Base-by-base conservation (phyloP, 129 eudicot genomes). In the Dittrichia graveolens region DNA sequence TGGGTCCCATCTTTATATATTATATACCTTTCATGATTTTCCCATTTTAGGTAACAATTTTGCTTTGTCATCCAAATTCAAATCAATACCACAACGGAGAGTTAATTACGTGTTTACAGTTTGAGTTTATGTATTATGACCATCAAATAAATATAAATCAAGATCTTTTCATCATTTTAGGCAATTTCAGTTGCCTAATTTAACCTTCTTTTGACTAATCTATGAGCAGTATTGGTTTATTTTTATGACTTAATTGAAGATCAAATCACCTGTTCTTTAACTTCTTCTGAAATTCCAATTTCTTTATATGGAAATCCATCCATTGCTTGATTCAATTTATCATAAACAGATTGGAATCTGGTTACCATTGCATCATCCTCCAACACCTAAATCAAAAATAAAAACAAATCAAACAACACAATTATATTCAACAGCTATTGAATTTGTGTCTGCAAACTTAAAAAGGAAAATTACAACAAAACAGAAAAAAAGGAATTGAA, bases 231-330 rank as follows among this genome's bases (percentile, higher is more conserved):
- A 24, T 24, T 24, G 31, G 31, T 24, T 24, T 0, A 24, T 24
- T 24, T 24, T 24, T 24, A 24, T 24, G 2, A 24, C 31, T 24
- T 2, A 24, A 24, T 2, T 24, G 31, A 24, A 24, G 31, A 24
- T 24, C 31, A 24, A 24, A 35, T 43, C 65, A 93, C 98, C 88
- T 87, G 90, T 75, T 89, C 92, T 80, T 69, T 87, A 15, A 84
- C 96, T 82, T 93, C 90, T 53, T 93, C 95, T 0, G 98, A 85
- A 15, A 93, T 84, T 46, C 88, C 91, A 42, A 89, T 80, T 65
- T 93, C 90, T 37, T 80, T 81, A 53, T 77, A 84, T 1, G 96
- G 98, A 75, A 93, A 81, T 16, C 80, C 92, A 55, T 85, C 92
- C 75, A 89, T 18, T 43, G 95, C 92, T 49, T 79, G 86, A 66